Conservation (phyloP, 306 rosid genomes). For the Glycine latifolia region DNA sequence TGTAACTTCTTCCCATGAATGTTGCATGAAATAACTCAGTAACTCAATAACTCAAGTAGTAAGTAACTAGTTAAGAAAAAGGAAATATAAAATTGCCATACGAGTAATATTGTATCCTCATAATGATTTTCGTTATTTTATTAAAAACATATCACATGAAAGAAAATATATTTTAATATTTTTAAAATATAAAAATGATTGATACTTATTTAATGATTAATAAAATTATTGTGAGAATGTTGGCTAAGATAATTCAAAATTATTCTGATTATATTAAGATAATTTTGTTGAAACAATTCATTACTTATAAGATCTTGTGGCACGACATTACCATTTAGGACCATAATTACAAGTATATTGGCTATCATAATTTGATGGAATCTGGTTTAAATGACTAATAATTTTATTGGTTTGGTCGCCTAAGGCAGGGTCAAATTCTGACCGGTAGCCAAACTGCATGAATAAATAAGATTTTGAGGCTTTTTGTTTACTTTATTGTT, state of each 20-base stretch:
- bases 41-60: not conserved
- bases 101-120: not conserved
- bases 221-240: conserved; percentile 19
- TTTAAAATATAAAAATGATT: not conserved
- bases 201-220: not conserved
- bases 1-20: not conserved
- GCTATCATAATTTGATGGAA: conserved; percentile 21
- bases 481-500: conserved; percentile 16
- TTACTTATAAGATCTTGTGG: not conserved
- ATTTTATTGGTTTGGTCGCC: conserved; percentile 41
- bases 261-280: not conserved
- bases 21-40: too few species aligned
- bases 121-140: not conserved
- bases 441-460: conserved; percentile 29
- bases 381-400: conserved; percentile 15
- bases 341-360: conserved; percentile 10
- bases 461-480: conserved; percentile 25
- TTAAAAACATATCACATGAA: not conserved
- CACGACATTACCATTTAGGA: conserved; percentile 1
- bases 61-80: not conserved
- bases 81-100: not conserved
- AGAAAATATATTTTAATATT: not conserved
- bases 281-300: too few species aligned
- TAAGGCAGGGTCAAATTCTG: conserved; percentile 50
- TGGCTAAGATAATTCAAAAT: not conserved